These are phyloP conservation scores for Candida saitoana DNA, from an alignment of 805 yeast genomes.

Conservation along the genomic window DNA sequence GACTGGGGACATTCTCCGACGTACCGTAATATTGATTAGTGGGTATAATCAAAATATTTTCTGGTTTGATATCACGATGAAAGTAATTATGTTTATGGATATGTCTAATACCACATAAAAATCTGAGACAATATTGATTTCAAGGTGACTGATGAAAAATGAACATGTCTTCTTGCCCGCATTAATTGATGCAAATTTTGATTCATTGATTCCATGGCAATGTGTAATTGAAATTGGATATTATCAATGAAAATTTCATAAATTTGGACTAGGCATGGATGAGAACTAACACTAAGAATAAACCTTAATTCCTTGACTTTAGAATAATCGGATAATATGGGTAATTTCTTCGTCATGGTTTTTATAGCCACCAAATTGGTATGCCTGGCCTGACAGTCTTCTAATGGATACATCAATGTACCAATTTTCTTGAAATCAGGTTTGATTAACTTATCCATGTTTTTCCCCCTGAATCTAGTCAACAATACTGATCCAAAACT, in stretches of 20 bases:
- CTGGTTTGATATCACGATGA: conserved; percentile 94
- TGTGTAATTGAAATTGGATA: conserved; percentile 55
- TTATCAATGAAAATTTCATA: conserved; percentile 78
- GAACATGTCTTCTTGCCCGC: conserved; percentile 50
- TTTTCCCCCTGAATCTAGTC: conserved; percentile 45
- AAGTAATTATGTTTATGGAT: conserved; percentile 67
- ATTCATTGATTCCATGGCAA: conserved; percentile 86
- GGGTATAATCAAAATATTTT: conserved; percentile 73
- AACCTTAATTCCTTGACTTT: conserved; percentile 63
- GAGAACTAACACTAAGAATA: conserved; percentile 64
- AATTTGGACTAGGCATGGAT: conserved; percentile 66
- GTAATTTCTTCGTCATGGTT: conserved; percentile 59
- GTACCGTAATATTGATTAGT: conserved; percentile 50
- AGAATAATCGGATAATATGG: conserved; percentile 26
- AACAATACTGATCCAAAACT: conserved; percentile 70
- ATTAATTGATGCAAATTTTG: conserved; percentile 77
- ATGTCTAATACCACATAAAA: conserved; percentile 72
- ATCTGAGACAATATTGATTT: conserved; percentile 69
- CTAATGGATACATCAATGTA: conserved; percentile 50
- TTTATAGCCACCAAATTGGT: conserved; percentile 68
- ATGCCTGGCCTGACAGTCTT: conserved; percentile 17
- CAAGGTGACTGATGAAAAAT: conserved; percentile 55
- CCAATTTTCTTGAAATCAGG: conserved; percentile 18
- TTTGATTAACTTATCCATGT: conserved; percentile 15
- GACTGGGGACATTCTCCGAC: conserved; percentile 34